A percentile compares a stretch with the other conserved stretches of the same genome.
These are phyloP conservation scores for Ilyonectria robusta DNA, from an alignment of 2,329 filamentous ascomycete genomes.

Conservation along the genomic window DNA sequence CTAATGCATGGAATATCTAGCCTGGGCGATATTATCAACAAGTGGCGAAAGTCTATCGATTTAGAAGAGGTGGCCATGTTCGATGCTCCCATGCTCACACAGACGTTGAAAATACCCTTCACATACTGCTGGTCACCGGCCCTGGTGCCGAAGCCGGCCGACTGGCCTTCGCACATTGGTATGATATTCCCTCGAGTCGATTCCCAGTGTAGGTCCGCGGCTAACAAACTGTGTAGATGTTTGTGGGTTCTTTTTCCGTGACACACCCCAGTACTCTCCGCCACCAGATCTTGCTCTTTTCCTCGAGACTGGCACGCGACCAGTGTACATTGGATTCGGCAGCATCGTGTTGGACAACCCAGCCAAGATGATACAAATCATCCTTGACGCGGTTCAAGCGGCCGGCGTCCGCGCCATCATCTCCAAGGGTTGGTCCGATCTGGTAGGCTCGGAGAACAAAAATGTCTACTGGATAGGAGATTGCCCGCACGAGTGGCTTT, in stretches of 20 bases:
- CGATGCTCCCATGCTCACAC: conserved; percentile 84
- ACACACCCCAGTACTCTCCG: conserved; percentile 68
- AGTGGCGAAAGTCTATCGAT: conserved; percentile 73
- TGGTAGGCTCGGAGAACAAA: conserved; percentile 71
- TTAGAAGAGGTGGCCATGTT: conserved; percentile 83
- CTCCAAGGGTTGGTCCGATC: conserved; percentile 79
- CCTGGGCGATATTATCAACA: conserved; percentile 85
- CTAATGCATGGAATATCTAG: neutral
- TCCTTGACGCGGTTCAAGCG: conserved; percentile 67
- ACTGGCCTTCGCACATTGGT: conserved; percentile 68
- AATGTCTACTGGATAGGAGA: conserved; percentile 78
- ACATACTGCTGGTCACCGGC: conserved; percentile 92
- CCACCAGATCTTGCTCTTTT: conserved; percentile 68
- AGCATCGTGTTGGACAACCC: conserved; percentile 81
- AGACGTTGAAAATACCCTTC: conserved; percentile 80
- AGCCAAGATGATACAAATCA: conserved; percentile 71
- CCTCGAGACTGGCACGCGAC: conserved; percentile 68
- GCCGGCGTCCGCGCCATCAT: conserved; percentile 77
- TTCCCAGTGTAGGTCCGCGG: neutral
- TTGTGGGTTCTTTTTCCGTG: conserved; percentile 76
- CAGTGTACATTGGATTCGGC: conserved; percentile 81
- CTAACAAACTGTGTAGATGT: conserved; percentile 48
- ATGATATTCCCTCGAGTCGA: too few relatives aligned
- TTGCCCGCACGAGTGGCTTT: conserved; percentile 81
- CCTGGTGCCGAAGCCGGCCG: conserved; percentile 79